These are phyloP conservation scores for Pisolithus marmoratus DNA, from an alignment of 768 basidiomycete species.

Conservation along the genomic window DNA sequence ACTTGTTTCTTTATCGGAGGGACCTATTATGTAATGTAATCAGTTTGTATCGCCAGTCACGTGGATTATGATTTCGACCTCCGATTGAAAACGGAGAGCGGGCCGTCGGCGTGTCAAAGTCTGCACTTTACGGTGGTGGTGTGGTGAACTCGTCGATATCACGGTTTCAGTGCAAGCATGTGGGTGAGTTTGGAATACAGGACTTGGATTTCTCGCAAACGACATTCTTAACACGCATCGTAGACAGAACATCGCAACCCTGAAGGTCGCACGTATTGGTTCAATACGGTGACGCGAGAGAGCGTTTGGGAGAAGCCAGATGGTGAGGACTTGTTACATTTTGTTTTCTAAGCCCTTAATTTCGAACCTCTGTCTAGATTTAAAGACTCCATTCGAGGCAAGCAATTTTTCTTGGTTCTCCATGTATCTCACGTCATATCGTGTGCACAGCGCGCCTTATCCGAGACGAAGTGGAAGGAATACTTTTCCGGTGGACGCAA, in stretches of 20 bases:
- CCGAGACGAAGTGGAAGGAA: constrained; percentile 92
- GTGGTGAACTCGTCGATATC: too few species aligned
- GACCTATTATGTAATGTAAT: too few species aligned
- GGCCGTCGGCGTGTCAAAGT: too few species aligned
- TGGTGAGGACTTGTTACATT: constrained; percentile 40
- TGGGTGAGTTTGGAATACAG: constrained; percentile 21
- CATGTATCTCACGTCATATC: constrained; percentile 1
- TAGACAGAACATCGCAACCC: constrained; percentile 93
- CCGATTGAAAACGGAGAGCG: too few species aligned
- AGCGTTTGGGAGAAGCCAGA: constrained; percentile 99
- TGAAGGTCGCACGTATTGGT: constrained; percentile 98
- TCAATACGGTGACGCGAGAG: constrained; percentile 80
- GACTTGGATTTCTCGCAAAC: not conserved
- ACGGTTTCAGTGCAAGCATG: constrained; percentile 10
- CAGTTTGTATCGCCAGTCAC: too few species aligned
- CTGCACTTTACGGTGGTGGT: too few species aligned
- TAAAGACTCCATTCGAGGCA: constrained; percentile 92
- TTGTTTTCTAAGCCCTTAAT: not conserved
- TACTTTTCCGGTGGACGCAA: constrained; percentile 90
- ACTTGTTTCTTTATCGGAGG: too few species aligned
- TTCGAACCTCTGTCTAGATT: constrained; percentile 41
- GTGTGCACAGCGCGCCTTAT: constrained; percentile 65
- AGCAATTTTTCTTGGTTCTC: constrained; percentile 11
- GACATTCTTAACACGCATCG: constrained; percentile 1
- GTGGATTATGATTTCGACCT: too few species aligned